Evolutionary conservation across 768 basidiomycete species (phyloP).

Genomic region (Exsudoporus frostii): DNA sequence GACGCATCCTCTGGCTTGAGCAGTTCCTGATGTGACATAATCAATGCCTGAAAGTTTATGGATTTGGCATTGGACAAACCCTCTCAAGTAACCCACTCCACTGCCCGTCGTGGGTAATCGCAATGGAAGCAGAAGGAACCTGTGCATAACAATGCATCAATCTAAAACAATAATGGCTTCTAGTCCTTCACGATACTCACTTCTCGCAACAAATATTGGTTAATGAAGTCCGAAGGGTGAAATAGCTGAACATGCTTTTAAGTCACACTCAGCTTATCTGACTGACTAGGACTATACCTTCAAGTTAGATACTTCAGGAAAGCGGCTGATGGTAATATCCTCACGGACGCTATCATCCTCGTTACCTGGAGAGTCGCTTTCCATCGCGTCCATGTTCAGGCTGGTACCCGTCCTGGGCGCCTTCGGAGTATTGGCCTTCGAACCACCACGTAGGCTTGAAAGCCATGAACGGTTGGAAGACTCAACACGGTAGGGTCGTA

Average conservation of each 20-base stretch:
- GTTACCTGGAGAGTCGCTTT: not conserved
- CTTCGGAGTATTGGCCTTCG: not conserved
- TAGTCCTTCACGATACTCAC: not conserved
- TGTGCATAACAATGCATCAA: not conserved
- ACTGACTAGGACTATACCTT: not conserved
- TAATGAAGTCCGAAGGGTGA: conserved; percentile 13
- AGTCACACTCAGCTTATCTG: not conserved
- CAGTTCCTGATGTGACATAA: not conserved
- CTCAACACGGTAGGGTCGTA: not conserved
- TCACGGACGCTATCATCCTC: not conserved
- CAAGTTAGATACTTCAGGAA: not conserved
- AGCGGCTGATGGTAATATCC: not conserved
- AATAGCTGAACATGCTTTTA: not conserved
- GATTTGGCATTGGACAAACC: not conserved
- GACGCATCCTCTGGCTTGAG: not conserved
- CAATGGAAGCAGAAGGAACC: conserved; percentile 8
- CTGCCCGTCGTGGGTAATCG: conserved; percentile 7
- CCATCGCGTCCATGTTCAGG: not conserved
- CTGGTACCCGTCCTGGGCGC: not conserved
- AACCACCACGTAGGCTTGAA: not conserved
- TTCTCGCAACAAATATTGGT: conserved; percentile 3
- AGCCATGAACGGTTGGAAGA: not conserved
- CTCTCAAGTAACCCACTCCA: conserved; percentile 7
- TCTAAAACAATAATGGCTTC: not conserved
- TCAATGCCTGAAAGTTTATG: not conserved